Percentiles rank a stretch among this genome's conserved stretches.
Conservation (phyloP, 345 rosid species). For the rapeseed (Brassica napus) region Da-Ae NC_063442.1:11851501-11852000, state of each 20-base stretch:
- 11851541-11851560: too few species aligned
- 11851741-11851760: neutral
- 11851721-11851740: neutral
- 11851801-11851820: constrained; percentile 56
- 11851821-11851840: constrained; percentile 71
- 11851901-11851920: too few species aligned
- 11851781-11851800: neutral
- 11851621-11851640: neutral
- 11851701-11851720: neutral
- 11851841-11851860: neutral
- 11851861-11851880: neutral
- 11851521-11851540: neutral
- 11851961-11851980: too few species aligned
- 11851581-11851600: too few species aligned
- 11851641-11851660: neutral
- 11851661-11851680: too few species aligned
- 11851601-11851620: too few species aligned
- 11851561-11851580: too few species aligned
- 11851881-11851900: neutral
- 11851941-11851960: too few species aligned
- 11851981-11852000: too few species aligned
- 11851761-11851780: too few species aligned
- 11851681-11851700: neutral
- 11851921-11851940: neutral
- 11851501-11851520: neutral